Evolutionary conservation across 768 basidiomycete species (phyloP), one percentile per base, ranked within the genome.

Genomic region (Multifurca ochricompacta): DNA sequence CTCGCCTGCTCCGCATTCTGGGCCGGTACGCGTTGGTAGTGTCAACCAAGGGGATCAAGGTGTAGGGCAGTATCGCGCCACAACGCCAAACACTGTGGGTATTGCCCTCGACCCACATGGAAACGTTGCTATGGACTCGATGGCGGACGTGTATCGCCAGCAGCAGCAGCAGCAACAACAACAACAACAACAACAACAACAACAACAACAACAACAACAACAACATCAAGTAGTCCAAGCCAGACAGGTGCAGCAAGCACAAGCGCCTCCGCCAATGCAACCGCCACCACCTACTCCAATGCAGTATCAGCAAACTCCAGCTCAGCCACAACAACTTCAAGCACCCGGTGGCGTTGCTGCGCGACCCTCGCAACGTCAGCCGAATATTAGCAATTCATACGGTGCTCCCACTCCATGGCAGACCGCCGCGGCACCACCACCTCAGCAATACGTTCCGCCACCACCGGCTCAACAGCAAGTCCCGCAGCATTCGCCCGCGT

Each of bases 81-180:
- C 84, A 11, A 89, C 85, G 53, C 85, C 85, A 28, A 90, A 86
- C 54, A 74, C 75, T n/a, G 76, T 90, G 4, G 91, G 93, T 3
- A 94, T 95, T 56, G 77, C 81, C 2, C 73, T 95, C 3, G 91
- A 91, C 59, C 82, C 85, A 0, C 79, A 73, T 54, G 93, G 92
- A 7, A 77, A 83, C 13, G 93, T 95, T 5, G 72, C 85, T n/a
- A 81, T 85, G 56, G 93, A 95, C 68, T 76, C 79, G 36, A 82
- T 92, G 81, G 85, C 85, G 13, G 78, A 78, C 57, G 57, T 63
- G 16, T 73, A 71, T 62, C 55, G 58, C 10, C 63, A n/a, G n/a
- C n/a, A n/a, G n/a, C n/a, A n/a, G n/a, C n/a, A n/a, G n/a, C n/a
- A n/a, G n/a, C n/a, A n/a, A n/a, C n/a, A n/a, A n/a, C n/a, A n/a